Percentiles rank a stretch among this genome's conserved stretches.
Evolutionary conservation across 2,329 filamentous ascomycete genomes (phyloP).

Genomic region (Colletotrichum liriopes): DNA sequence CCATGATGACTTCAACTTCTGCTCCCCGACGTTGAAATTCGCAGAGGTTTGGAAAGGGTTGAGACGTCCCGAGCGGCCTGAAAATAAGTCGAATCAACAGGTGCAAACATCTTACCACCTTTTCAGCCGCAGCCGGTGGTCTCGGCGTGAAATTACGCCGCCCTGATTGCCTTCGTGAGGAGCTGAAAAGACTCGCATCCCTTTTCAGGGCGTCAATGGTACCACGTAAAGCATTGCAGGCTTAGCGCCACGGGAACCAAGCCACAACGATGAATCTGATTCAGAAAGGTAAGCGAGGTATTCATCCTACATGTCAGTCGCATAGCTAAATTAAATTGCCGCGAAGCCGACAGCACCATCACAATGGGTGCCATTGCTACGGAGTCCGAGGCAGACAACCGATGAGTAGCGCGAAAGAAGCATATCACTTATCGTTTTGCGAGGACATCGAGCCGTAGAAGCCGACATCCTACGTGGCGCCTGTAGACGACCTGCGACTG

Average conservation of each 20-base stretch:
- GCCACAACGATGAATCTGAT: neutral
- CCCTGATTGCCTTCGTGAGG: neutral
- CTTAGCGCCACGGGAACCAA: slow-evolving; percentile 6
- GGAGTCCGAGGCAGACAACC: neutral
- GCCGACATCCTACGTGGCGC: neutral
- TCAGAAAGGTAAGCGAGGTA: neutral
- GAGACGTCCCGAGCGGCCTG: too few species aligned
- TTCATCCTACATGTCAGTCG: neutral
- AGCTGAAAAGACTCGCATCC: slow-evolving; percentile 9
- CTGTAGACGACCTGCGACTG: neutral
- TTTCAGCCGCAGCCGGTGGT: slow-evolving; percentile 9
- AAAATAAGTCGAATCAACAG: neutral
- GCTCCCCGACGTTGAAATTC: neutral
- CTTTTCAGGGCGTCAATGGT: neutral
- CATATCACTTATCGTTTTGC: neutral
- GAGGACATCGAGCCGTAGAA: too few species aligned
- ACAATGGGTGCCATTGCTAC: neutral
- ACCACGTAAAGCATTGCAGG: neutral
- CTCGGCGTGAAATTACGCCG: slow-evolving; percentile 6
- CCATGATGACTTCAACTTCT: neutral
- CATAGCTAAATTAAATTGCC: too few species aligned
- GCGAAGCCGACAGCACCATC: neutral
- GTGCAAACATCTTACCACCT: neutral
- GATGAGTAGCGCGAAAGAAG: neutral
- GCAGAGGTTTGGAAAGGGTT: neutral